Evolutionary conservation across 73 alveolate genomes (phyloP).

Genomic region (Paramecium sonneborni): DNA sequence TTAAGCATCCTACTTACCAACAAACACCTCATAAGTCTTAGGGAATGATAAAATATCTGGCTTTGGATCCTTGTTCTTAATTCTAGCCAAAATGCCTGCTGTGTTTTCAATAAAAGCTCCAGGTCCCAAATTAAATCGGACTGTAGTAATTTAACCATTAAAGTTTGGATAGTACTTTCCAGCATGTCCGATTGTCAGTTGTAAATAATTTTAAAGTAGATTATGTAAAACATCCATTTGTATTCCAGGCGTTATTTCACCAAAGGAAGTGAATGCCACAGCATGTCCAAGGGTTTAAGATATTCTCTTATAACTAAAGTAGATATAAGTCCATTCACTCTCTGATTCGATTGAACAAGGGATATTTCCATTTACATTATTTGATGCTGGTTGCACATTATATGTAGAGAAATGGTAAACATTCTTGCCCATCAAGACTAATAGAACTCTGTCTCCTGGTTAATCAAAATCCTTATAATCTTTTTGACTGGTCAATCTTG

Average conservation of each 20-base stretch:
- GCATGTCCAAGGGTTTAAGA: conserved; percentile 44
- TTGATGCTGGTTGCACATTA: not conserved
- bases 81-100: conserved; percentile 44
- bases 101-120: conserved; percentile 39
- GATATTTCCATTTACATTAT: conserved; percentile 51
- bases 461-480: conserved; percentile 37
- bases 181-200: conserved; percentile 34
- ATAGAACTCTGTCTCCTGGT: conserved; percentile 57
- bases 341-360: not conserved
- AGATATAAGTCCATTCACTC: conserved; percentile 40
- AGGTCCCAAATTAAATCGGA: conserved; percentile 50
- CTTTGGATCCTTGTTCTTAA: conserved; percentile 35
- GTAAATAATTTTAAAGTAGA: not conserved
- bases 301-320: conserved; percentile 38
- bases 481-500: conserved; percentile 33
- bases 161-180: conserved; percentile 40
- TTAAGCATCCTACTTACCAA: conserved; percentile 32
- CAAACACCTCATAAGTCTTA: not conserved
- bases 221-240: conserved; percentile 31
- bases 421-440: conserved; percentile 28
- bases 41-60: not conserved
- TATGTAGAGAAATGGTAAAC: conserved; percentile 36
- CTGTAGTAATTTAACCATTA: conserved; percentile 40
- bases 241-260: conserved; percentile 35
- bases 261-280: conserved; percentile 23